Percentiles rank a stretch among this genome's conserved stretches.
Evolutionary conservation across 2,329 filamentous ascomycete genomes (phyloP).

Genomic region (Aspergillus udagawae): DNA sequence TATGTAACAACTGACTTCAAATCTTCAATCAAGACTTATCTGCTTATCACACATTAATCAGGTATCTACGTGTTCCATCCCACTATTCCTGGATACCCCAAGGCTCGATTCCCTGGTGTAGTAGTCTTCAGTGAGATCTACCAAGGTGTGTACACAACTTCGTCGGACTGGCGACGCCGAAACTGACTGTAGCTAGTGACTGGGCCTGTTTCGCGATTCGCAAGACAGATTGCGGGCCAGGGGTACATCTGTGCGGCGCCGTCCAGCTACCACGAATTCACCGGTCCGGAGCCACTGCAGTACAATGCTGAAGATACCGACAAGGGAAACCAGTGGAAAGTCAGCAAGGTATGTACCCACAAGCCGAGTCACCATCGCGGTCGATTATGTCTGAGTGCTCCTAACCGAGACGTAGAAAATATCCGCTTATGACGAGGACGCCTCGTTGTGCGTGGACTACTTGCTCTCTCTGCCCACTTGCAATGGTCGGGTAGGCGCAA

Average conservation of each 20-base stretch:
- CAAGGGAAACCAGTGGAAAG: conserved; percentile 79
- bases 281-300: conserved; percentile 72
- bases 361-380: background rate
- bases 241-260: conserved; percentile 92
- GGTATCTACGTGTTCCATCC: conserved; percentile 90
- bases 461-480: conserved; percentile 71
- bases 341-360: conserved; percentile 59
- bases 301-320: conserved; percentile 89
- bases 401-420: conserved; percentile 55
- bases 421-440: conserved; percentile 80
- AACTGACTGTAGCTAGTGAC: conserved; percentile 58
- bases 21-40: background rate
- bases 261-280: conserved; percentile 91
- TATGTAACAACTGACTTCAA: conserved; percentile 16
- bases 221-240: conserved; percentile 84
- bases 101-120: conserved; percentile 85
- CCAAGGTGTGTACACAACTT: conserved; percentile 60
- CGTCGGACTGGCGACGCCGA: background rate
- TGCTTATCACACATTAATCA: conserved; percentile 35
- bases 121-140: conserved; percentile 93
- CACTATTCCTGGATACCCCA: conserved; percentile 75
- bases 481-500: conserved; percentile 72
- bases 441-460: conserved; percentile 62
- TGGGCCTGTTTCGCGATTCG: conserved; percentile 83
- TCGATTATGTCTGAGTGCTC: background rate